phyloP scores from a whole-genome alignment of 2,329 filamentous ascomycete genomes.

The Rhytidhysteron rufulum region DNA sequence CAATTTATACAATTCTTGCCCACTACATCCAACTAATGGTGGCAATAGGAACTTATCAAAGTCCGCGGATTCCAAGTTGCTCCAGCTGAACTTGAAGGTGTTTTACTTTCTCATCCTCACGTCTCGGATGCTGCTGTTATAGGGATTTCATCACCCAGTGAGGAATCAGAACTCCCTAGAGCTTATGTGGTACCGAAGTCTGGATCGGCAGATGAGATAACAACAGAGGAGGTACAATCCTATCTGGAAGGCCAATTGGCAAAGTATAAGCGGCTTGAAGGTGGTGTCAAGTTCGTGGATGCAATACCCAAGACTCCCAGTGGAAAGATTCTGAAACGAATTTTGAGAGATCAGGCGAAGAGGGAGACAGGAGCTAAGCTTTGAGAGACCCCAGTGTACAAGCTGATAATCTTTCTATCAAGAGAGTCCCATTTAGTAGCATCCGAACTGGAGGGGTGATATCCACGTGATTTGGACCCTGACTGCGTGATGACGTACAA shows the following conservation, averaged over 20 bases:
- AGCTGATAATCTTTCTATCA: no score
- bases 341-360: constrained; percentile 22
- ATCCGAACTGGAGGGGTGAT: no score
- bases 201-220: constrained; percentile 3
- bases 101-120: constrained; percentile 8
- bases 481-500: no score
- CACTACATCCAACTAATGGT: background rate
- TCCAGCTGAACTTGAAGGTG: constrained; percentile 4
- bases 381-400: no score
- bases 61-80: constrained; percentile 6
- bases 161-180: constrained; percentile 24
- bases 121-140: constrained; percentile 7
- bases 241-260: constrained; percentile 28
- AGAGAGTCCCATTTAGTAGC: no score
- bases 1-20: background rate
- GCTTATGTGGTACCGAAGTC: constrained; percentile 22
- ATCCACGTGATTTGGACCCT: no score
- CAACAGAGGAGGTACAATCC: constrained; percentile 20
- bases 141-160: constrained; percentile 5
- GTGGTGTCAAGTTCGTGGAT: constrained; percentile 26
- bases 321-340: constrained; percentile 31
- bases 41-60: constrained; percentile 6
- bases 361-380: constrained; percentile 17
- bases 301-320: constrained; percentile 28
- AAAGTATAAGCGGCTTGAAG: constrained; percentile 34